Evolutionary conservation across 306 rosid genomes (phyloP).

Genomic region (Cicer pinnatifidum): DNA sequence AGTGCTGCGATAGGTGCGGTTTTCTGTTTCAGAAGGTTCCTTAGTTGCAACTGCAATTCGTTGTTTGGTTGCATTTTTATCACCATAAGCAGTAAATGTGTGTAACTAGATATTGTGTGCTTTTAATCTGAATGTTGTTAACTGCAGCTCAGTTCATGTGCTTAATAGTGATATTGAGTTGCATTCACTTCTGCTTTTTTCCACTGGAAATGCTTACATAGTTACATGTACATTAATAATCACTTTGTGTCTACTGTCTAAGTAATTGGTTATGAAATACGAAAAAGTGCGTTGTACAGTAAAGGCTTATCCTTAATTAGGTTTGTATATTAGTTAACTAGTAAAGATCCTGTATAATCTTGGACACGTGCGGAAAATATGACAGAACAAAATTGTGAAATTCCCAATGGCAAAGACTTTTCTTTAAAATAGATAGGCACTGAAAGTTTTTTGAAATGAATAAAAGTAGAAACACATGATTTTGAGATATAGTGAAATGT

Average conservation of each 20-base stretch:
- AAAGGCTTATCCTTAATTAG: conserved; percentile 1
- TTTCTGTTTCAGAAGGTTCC: neutral
- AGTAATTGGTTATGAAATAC: conserved; percentile 13
- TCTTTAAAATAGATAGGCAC: neutral
- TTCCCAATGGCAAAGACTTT: neutral
- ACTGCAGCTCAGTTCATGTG: neutral
- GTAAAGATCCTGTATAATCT: neutral
- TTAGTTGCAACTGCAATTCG: conserved; percentile 30
- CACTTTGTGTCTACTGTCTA: neutral
- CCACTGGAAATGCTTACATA: neutral
- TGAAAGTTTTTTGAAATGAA: conserved; percentile 14
- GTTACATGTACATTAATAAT: neutral
- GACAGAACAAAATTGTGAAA: neutral
- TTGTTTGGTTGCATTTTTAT: conserved; percentile 26
- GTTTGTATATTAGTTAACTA: neutral
- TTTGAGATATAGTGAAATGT: neutral
- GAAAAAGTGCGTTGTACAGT: neutral
- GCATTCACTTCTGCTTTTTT: conserved; percentile 29
- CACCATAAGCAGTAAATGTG: neutral
- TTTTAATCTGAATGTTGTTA: conserved; percentile 15
- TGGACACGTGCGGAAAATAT: neutral
- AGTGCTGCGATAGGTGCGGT: conserved; percentile 80
- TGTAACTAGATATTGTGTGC: neutral
- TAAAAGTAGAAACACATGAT: conserved; percentile 2
- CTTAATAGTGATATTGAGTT: conserved; percentile 32